phyloP scores from a whole-genome alignment of 768 basidiomycete genomes.

The Chlorophyllum brunneum region DNA sequence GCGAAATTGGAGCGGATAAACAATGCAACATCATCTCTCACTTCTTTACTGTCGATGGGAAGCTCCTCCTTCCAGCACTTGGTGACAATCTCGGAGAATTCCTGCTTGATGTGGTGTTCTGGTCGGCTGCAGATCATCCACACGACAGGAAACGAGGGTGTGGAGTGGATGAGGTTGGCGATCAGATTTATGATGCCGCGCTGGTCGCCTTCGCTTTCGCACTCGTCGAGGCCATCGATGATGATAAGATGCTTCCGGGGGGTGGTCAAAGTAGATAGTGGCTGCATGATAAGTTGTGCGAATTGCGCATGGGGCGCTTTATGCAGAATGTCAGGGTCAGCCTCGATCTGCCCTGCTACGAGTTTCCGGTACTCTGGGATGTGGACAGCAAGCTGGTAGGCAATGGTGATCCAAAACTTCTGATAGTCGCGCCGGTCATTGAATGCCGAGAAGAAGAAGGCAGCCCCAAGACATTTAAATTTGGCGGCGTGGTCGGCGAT shows the following conservation, averaged over 20 bases:
- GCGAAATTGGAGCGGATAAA: too few species aligned
- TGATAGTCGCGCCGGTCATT: background rate
- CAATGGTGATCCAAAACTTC: too few species aligned
- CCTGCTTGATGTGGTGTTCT: constrained; percentile 7
- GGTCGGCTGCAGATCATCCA: constrained; percentile 14
- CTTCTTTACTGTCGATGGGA: background rate
- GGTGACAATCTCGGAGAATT: background rate
- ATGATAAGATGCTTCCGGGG: background rate
- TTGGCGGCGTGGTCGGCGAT: background rate
- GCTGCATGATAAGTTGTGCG: background rate
- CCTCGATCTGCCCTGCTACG: background rate
- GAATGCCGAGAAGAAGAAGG: constrained; percentile 2
- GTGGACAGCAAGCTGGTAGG: background rate
- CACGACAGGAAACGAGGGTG: too few species aligned
- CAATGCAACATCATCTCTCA: too few species aligned
- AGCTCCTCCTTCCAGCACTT: too few species aligned
- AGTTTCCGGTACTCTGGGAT: background rate
- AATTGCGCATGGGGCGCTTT: background rate
- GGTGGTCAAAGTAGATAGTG: background rate
- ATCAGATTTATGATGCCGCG: too few species aligned
- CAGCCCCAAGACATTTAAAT: background rate
- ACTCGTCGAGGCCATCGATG: background rate
- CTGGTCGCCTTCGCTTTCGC: background rate
- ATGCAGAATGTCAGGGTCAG: background rate
- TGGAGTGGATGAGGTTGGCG: too few species aligned